Evolutionary conservation across 257 asterid genomes (phyloP).

Genomic region (Gardenia jasminoides): DNA sequence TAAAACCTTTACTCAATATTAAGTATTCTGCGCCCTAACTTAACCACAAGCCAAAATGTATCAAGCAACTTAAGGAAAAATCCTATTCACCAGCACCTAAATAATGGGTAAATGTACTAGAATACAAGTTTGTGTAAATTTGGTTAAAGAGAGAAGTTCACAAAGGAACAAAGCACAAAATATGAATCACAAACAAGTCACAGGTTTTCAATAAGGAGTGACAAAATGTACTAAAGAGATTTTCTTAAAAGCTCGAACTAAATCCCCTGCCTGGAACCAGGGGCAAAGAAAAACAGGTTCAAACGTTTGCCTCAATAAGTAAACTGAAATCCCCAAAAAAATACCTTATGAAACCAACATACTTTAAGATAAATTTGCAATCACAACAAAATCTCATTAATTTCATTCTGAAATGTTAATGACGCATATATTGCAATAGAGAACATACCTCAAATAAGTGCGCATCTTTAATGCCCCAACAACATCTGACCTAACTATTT

Average conservation of each 20-base stretch:
- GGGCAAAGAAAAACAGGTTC: background rate
- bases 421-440: background rate
- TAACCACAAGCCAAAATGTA: background rate
- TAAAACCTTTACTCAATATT: background rate
- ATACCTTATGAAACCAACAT: background rate
- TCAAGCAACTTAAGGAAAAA: background rate
- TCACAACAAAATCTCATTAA: background rate
- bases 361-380: background rate
- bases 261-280: background rate
- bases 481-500: slow-evolving; percentile 93
- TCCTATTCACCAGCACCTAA: background rate
- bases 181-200: background rate
- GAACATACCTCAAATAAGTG: slow-evolving; percentile 84
- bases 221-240: background rate
- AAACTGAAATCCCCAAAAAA: slow-evolving; percentile 1
- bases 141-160: background rate
- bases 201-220: background rate
- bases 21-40: background rate
- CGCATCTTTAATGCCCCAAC: slow-evolving; percentile 99
- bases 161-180: background rate
- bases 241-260: background rate
- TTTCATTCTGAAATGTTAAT: background rate
- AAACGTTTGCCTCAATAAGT: background rate
- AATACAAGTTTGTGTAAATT: background rate
- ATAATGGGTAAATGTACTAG: background rate